A percentile compares a stretch with the other conserved stretches of the same genome.
These are phyloP conservation scores for Colletotrichum abscissum DNA, from an alignment of 2,329 filamentous ascomycete genomes.

Conservation along the genomic window DNA sequence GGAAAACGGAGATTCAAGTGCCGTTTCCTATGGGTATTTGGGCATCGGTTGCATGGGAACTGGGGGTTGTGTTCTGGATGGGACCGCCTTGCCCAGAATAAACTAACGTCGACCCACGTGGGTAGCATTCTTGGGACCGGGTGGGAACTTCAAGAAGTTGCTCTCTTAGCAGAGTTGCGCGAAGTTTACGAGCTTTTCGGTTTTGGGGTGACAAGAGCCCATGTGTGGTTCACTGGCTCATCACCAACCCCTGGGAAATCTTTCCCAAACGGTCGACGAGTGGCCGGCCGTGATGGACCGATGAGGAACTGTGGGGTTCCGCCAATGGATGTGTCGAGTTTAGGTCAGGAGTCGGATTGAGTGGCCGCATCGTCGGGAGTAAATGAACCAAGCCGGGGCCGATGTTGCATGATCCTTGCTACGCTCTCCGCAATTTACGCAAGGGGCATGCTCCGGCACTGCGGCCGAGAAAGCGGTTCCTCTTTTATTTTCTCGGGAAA, in stretches of 20 bases:
- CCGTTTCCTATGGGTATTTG: slow-evolving; percentile 8
- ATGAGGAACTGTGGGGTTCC: slow-evolving; percentile 15
- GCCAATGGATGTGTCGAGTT: slow-evolving; percentile 20
- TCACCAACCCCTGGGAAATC: too few relatives aligned
- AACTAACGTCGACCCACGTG: slow-evolving; percentile 11
- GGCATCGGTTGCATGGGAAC: slow-evolving; percentile 2
- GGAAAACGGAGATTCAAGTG: slow-evolving; percentile 26
- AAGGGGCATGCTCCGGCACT: slow-evolving; percentile 1
- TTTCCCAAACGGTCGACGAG: not conserved
- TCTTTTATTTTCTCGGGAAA: not conserved
- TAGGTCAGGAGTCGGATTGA: slow-evolving; percentile 24
- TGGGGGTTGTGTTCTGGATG: not conserved
- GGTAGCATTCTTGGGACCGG: not conserved
- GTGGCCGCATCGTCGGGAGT: slow-evolving; percentile 27
- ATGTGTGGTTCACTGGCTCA: not conserved
- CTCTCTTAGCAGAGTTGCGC: not conserved
- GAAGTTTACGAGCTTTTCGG: not conserved
- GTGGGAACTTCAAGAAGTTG: not conserved
- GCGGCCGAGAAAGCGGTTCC: slow-evolving; percentile 13
- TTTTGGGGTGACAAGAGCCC: not conserved
- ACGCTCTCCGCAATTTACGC: slow-evolving; percentile 23
- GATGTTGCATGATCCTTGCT: slow-evolving; percentile 30
- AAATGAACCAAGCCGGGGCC: slow-evolving; percentile 24
- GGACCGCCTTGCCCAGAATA: slow-evolving; percentile 16
- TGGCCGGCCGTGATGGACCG: slow-evolving; percentile 9